phyloP scores from a whole-genome alignment of 1,284 basidiomycete species.

The Tylopilus sp. region DNA sequence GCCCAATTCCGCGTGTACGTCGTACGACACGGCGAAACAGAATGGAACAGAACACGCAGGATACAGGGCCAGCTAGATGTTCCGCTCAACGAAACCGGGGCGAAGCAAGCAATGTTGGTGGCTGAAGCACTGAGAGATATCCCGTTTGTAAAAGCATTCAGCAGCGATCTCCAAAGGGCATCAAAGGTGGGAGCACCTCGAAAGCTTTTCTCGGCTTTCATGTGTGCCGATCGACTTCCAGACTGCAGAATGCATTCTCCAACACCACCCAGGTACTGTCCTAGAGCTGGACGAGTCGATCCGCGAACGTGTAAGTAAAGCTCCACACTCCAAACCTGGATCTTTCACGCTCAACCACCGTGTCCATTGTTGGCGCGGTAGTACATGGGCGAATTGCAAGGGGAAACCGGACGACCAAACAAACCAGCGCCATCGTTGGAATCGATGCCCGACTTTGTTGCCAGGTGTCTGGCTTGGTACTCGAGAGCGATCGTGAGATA shows the following conservation, averaged over 20 bases:
- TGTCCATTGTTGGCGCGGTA: conserved; percentile 27
- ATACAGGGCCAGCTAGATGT: conserved; percentile 73
- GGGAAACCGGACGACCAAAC: conserved; percentile 32
- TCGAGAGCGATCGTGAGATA: conserved; percentile 41
- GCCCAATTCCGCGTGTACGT: conserved; percentile 50
- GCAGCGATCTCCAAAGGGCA: conserved; percentile 65
- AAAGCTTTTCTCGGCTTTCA: neutral
- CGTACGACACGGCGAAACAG: conserved; percentile 74
- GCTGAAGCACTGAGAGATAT: conserved; percentile 50
- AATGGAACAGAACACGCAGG: conserved; percentile 55
- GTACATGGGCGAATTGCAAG: conserved; percentile 66
- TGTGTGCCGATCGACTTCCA: conserved; percentile 24
- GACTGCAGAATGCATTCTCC: conserved; percentile 64
- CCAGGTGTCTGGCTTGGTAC: conserved; percentile 61
- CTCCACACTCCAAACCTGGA: neutral
- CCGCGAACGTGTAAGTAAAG: conserved; percentile 55
- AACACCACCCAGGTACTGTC: conserved; percentile 44
- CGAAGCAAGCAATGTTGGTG: conserved; percentile 52
- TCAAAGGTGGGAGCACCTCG: conserved; percentile 42
- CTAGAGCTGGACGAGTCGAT: conserved; percentile 46
- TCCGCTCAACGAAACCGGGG: conserved; percentile 53
- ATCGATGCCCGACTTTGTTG: conserved; percentile 39
- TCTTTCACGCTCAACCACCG: conserved; percentile 1
- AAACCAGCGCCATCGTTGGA: conserved; percentile 34
- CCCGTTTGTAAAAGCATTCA: conserved; percentile 51